Evolutionary conservation across 116 monocot species (phyloP).

Genomic region (Trichopus zeylanicus): DNA sequence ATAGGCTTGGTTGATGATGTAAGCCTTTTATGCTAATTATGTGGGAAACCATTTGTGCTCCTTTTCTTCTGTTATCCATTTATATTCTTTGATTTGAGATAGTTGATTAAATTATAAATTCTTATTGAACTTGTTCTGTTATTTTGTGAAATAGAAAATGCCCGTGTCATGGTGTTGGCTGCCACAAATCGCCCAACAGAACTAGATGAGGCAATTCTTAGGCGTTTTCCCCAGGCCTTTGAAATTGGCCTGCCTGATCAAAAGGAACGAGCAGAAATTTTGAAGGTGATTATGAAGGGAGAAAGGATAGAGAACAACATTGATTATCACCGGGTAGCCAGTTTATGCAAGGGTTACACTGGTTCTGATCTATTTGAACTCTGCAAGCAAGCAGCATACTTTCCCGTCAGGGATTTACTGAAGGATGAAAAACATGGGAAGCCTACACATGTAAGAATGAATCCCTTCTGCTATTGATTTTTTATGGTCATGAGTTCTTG

Average conservation of each 20-base stretch:
- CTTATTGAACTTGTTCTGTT: not conserved
- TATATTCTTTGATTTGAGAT: too few species aligned
- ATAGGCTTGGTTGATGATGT: too few species aligned
- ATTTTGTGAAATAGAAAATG: constrained; percentile 30
- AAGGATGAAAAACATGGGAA: constrained; percentile 68
- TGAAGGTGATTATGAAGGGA: constrained; percentile 83
- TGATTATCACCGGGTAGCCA: constrained; percentile 62
- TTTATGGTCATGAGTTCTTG: too few species aligned
- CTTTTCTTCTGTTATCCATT: too few species aligned
- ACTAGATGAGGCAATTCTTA: constrained; percentile 93
- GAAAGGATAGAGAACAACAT: constrained; percentile 70
- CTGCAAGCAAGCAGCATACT: constrained; percentile 94
- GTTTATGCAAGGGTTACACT: constrained; percentile 75
- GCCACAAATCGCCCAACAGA: constrained; percentile 74
- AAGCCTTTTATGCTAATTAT: too few species aligned
- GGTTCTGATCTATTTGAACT: constrained; percentile 90
- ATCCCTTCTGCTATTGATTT: too few species aligned
- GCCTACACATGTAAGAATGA: constrained; percentile 39
- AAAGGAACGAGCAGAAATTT: constrained; percentile 74
- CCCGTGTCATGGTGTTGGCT: constrained; percentile 59
- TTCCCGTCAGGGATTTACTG: constrained; percentile 83
- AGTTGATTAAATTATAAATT: too few species aligned
- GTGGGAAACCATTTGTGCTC: too few species aligned
- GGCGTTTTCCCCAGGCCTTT: constrained; percentile 92
- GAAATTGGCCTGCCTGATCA: constrained; percentile 79